Percentiles rank a stretch among this genome's conserved stretches.
Evolutionary conservation across 2,329 filamentous ascomycete species (phyloP).

Genomic region (Aspergillus sp.): DNA sequence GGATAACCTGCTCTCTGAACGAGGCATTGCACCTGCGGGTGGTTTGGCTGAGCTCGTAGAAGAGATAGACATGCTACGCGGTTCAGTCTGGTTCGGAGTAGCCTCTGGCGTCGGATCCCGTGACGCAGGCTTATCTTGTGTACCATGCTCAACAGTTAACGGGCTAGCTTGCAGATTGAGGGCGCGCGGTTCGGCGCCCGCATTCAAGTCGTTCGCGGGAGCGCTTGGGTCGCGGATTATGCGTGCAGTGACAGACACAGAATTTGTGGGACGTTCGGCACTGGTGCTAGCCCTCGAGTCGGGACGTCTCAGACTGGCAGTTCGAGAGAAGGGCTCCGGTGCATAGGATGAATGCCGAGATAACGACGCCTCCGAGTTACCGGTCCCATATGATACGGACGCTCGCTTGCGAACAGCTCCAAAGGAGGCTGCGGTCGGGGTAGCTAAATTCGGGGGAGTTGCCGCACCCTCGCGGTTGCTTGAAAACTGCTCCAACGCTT

Average conservation of each 20-base stretch:
- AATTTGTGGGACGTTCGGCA: conserved; percentile 53
- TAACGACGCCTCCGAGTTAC: conserved; percentile 23
- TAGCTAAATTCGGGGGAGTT: conserved; percentile 38
- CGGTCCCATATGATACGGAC: conserved; percentile 33
- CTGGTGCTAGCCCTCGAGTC: conserved; percentile 28
- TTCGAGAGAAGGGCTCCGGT: conserved; percentile 30
- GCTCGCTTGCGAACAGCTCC: conserved; percentile 50
- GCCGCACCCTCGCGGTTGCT: conserved; percentile 45
- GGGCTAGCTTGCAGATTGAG: conserved; percentile 55
- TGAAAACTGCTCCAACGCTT: conserved; percentile 79
- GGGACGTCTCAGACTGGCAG: conserved; percentile 31
- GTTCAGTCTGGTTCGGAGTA: conserved; percentile 25
- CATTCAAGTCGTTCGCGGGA: conserved; percentile 36
- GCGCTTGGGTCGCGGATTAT: conserved; percentile 67
- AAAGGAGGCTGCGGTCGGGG: conserved; percentile 60
- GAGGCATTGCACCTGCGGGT: conserved; percentile 28
- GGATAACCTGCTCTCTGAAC: conserved; percentile 42
- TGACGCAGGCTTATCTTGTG: conserved; percentile 36
- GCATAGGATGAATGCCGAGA: conserved; percentile 29
- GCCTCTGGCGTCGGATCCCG: conserved; percentile 19
- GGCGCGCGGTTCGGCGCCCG: conserved; percentile 30
- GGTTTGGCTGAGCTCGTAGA: conserved; percentile 46
- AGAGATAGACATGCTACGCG: conserved; percentile 41
- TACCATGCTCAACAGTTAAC: conserved; percentile 66
- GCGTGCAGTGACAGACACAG: conserved; percentile 82